Evolutionary conservation across 345 rosid species (phyloP).

Genomic region (sweet orange (Citrus sinensis)): DVS_A1.0 CM039168.1:20559001-20559500

Average conservation of each 20-base stretch:
- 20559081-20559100: background rate
- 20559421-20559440: slow-evolving; percentile 28
- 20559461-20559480: background rate
- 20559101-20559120: background rate
- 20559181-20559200: background rate
- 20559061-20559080: background rate
- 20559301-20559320: no score
- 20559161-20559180: background rate
- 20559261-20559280: background rate
- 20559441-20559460: slow-evolving; percentile 28
- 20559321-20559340: background rate
- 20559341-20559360: slow-evolving; percentile 30
- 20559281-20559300: background rate
- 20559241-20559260: background rate
- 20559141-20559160: background rate
- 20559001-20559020: no score
- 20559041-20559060: no score
- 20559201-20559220: background rate
- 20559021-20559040: no score
- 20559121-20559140: background rate
- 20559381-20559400: slow-evolving; percentile 10
- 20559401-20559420: slow-evolving; percentile 25
- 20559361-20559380: slow-evolving; percentile 33
- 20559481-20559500: background rate
- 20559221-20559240: background rate